Evolutionary conservation across 164 flowering plant genomes (phyloP), one percentile per base, ranked within the genome.

Genomic region (Chloranthus sessilifolius): DNA sequence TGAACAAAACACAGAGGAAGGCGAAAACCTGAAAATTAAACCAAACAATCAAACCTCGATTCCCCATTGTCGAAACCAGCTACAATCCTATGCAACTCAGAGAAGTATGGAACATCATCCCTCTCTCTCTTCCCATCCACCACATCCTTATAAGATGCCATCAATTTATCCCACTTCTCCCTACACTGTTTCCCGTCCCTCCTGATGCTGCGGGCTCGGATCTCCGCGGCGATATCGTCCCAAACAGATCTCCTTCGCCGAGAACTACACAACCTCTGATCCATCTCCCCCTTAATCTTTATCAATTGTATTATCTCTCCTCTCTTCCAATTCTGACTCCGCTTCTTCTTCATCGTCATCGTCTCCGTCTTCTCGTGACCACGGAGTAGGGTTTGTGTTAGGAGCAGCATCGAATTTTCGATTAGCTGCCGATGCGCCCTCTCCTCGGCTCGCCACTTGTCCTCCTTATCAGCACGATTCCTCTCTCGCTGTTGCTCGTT

Each of bases 61-160:
- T 10, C 38, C 9, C 38, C 38, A 9, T 10, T 3, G 38, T 15
- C 38, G 14, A 34, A 34, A 9, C 38, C 38, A 34, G 14, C 38
- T 9, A 34, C 38, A 34, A n/a, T n/a, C n/a, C 38, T 34, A 15
- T 34, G 38, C 38, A 34, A 34, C 38, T 34, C 38, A 9, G 38
- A 10, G 38, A 34, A 34, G 38, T 34, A 34, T 3, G 38, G 38
- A 34, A 34, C 3, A 9, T 34, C 38, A 3, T 12, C 38, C 4
- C n/a, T 12, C 9, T 34, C 38, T 10, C 14, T 34, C 38, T 34
- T 34, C 11, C 38, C 38, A 34, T 34, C 38, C 9, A 34, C 12
- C 3, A 34, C 38, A 4, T 34, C 38, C 11, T 34, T 34, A 15
- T 34, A 34, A 34, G 38, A 34, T 10, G 7, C 4, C 38, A 10